Evolutionary conservation across 371 early-diverging fungal genomes (phyloP).

Genomic region (Mucor sp.): DNA sequence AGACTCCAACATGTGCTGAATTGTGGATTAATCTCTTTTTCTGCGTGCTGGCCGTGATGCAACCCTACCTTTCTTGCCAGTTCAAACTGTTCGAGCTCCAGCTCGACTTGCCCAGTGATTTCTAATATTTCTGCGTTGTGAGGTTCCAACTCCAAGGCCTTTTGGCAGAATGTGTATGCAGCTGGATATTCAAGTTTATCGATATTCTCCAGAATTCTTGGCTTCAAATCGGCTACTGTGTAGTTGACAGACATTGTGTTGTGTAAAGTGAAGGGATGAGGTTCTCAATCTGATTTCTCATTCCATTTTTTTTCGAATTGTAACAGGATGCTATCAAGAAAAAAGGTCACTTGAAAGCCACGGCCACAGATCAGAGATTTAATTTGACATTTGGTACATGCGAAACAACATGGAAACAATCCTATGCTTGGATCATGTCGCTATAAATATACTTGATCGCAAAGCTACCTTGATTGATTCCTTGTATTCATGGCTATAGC

Average conservation of each 20-base stretch:
- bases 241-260: slow-evolving; percentile 24
- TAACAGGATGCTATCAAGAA: not conserved
- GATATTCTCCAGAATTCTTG: slow-evolving; percentile 73
- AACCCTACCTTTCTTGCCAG: slow-evolving; percentile 65
- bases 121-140: slow-evolving; percentile 69
- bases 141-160: slow-evolving; percentile 70
- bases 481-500: not conserved
- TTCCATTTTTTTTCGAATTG: not conserved
- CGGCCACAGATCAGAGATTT: not conserved
- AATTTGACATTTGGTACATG: no score
- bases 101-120: slow-evolving; percentile 71
- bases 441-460: not conserved
- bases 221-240: slow-evolving; percentile 64
- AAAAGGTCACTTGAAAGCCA: not conserved
- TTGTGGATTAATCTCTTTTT: not conserved
- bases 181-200: slow-evolving; percentile 75
- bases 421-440: not conserved
- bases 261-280: not conserved
- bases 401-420: not conserved
- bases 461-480: not conserved
- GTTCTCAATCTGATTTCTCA: not conserved
- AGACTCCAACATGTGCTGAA: slow-evolving; percentile 68
- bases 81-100: slow-evolving; percentile 72
- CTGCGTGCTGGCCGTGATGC: not conserved
- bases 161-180: slow-evolving; percentile 72